phyloP scores from a whole-genome alignment of 2,329 filamentous ascomycete genomes.

The Curvularia sp. region DNA sequence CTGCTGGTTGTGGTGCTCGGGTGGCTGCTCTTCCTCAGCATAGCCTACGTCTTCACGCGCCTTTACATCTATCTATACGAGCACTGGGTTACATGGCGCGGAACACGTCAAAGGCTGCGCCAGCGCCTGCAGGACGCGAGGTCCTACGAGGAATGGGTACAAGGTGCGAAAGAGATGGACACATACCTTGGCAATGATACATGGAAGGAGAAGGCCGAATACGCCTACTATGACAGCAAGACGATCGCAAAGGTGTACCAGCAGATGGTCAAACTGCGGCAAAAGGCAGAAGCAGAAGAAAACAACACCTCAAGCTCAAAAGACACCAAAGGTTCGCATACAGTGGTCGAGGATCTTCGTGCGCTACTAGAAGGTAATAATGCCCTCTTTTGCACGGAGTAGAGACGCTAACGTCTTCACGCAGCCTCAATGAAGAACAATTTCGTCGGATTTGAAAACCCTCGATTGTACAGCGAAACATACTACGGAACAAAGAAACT shows the following conservation, averaged over 20 bases:
- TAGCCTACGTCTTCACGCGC: conserved; percentile 80
- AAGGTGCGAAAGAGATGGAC: conserved; percentile 80
- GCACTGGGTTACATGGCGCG: conserved; percentile 88
- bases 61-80: conserved; percentile 94
- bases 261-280: conserved; percentile 72
- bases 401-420: not conserved
- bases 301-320: conserved; percentile 42
- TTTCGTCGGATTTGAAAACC: conserved; percentile 93
- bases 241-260: conserved; percentile 80
- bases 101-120: conserved; percentile 74
- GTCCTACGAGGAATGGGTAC: conserved; percentile 84
- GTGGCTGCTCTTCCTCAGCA: conserved; percentile 78
- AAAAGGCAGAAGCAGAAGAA: conserved; percentile 64
- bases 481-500: conserved; percentile 98
- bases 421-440: conserved; percentile 92
- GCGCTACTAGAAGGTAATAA: conserved; percentile 69
- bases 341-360: conserved; percentile 76
- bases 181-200: conserved; percentile 77
- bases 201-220: conserved; percentile 78
- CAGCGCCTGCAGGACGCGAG: conserved; percentile 73
- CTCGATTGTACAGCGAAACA: conserved; percentile 93
- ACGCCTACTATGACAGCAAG: conserved; percentile 84
- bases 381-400: not conserved
- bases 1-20: conserved; percentile 79
- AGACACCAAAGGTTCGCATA: conserved; percentile 39